These are phyloP conservation scores for Pharnaceum exiguum DNA, from an alignment of 148 eudicot genomes.

Conservation along the genomic window DNA sequence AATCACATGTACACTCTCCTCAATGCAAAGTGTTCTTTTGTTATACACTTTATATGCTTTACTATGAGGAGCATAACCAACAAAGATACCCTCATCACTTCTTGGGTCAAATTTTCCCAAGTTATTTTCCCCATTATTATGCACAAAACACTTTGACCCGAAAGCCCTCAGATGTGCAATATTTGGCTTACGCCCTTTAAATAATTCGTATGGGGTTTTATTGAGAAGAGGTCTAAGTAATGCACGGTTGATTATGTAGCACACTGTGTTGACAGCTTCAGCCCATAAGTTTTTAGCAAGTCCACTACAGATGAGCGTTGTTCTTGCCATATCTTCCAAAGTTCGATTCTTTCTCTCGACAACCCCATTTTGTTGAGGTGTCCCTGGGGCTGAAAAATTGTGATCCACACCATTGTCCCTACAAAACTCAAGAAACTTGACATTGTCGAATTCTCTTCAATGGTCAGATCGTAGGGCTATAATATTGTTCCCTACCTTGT, in stretches of 20 bases:
- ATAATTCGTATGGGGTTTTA: constrained; percentile 11
- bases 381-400: neutral
- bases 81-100: neutral
- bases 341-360: constrained; percentile 4
- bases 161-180: neutral
- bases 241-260: constrained; percentile 7
- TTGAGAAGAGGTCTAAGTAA: neutral
- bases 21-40: constrained; percentile 1
- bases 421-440: neutral
- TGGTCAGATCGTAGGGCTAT: neutral
- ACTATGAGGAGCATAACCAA: neutral
- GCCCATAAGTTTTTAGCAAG: constrained; percentile 12
- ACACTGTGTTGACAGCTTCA: neutral
- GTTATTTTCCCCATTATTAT: constrained; percentile 7
- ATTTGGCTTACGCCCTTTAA: neutral
- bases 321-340: constrained; percentile 11
- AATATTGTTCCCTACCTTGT: neutral
- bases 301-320: constrained; percentile 1
- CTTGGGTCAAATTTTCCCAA: constrained; percentile 6
- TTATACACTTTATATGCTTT: neutral
- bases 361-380: constrained; percentile 12
- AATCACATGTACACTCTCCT: constrained; percentile 3
- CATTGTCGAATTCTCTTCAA: neutral
- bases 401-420: neutral
- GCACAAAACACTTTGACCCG: constrained; percentile 9